These are phyloP conservation scores for Yamadazyma pseudoaaseri DNA, from an alignment of 1,139 yeast species.

Conservation along the genomic window DNA sequence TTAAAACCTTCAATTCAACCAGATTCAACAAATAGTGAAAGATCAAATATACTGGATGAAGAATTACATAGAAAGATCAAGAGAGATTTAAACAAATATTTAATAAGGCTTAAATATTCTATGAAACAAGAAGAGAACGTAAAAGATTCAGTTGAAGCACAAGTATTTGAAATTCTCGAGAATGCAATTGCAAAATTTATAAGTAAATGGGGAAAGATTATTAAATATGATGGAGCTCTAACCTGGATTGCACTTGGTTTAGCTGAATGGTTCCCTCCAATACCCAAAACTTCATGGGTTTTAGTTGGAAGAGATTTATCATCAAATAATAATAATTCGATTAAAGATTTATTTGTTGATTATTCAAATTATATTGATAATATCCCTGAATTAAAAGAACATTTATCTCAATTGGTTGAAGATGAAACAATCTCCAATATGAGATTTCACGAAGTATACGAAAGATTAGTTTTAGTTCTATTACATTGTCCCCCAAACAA, in stretches of 20 bases:
- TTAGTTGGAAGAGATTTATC: slow-evolving; percentile 40
- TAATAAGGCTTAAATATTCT: slow-evolving; percentile 38
- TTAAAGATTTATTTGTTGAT: slow-evolving; percentile 46
- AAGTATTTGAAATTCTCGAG: slow-evolving; percentile 58
- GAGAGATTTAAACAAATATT: slow-evolving; percentile 53
- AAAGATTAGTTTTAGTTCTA: slow-evolving; percentile 71
- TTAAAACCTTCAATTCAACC: slow-evolving; percentile 69
- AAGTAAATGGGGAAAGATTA: slow-evolving; percentile 73
- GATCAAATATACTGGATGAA: slow-evolving; percentile 18
- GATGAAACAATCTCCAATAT: slow-evolving; percentile 29
- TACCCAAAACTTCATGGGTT: slow-evolving; percentile 43
- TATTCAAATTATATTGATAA: slow-evolving; percentile 46
- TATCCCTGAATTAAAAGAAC: slow-evolving; percentile 26
- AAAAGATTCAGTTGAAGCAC: slow-evolving; percentile 38
- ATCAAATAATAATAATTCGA: slow-evolving; percentile 21
- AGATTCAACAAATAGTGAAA: slow-evolving; percentile 30
- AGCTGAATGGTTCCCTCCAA: slow-evolving; percentile 87
- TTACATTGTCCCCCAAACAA: slow-evolving; percentile 64
- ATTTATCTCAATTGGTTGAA: slow-evolving; percentile 25
- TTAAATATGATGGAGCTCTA: slow-evolving; percentile 78
- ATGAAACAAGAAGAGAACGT: slow-evolving; percentile 1
- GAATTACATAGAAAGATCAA: slow-evolving; percentile 36
- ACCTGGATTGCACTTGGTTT: slow-evolving; percentile 86
- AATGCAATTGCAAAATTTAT: slow-evolving; percentile 63
- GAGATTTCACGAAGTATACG: slow-evolving; percentile 69